Percentiles rank a stretch among this genome's conserved stretches.
phyloP scores from a whole-genome alignment of 1,284 basidiomycete species.

The Pseudozyma pruni region DNA sequence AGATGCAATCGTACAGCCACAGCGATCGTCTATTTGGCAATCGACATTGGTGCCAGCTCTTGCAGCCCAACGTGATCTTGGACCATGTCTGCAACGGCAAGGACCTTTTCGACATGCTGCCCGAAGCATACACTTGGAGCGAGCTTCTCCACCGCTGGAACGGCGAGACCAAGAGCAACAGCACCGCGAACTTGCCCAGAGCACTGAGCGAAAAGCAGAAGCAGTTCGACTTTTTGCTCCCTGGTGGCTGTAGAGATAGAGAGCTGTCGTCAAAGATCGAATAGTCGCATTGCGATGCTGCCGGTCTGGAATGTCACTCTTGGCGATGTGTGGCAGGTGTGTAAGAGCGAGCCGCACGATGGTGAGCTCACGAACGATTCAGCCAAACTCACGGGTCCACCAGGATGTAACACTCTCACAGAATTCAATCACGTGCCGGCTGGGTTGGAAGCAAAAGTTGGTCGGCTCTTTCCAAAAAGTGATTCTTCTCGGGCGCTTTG shows the following conservation, averaged over 20 bases:
- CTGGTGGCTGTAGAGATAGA: slow-evolving; percentile 71
- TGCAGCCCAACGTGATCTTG: slow-evolving; percentile 73
- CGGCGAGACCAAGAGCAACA: slow-evolving; percentile 58
- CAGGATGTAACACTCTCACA: no score
- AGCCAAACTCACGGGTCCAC: no score
- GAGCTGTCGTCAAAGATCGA: slow-evolving; percentile 17
- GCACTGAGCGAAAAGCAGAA: slow-evolving; percentile 72
- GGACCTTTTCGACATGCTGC: slow-evolving; percentile 74
- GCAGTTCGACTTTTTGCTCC: slow-evolving; percentile 73
- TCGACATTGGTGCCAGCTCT: slow-evolving; percentile 68
- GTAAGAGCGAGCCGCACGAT: no score
- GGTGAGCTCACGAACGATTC: no score
- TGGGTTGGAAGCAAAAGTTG: no score
- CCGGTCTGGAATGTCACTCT: no score
- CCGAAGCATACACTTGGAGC: slow-evolving; percentile 73
- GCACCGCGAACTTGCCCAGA: slow-evolving; percentile 72
- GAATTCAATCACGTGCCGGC: no score
- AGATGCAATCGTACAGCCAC: slow-evolving; percentile 77
- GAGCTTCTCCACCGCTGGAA: slow-evolving; percentile 35
- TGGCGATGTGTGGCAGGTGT: no score
- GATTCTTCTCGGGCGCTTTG: no score
- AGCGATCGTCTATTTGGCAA: slow-evolving; percentile 74
- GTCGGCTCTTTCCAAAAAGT: no score
- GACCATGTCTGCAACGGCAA: slow-evolving; percentile 74
- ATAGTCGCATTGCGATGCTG: background rate